phyloP scores from a whole-genome alignment of 1,139 yeast species.

The Protomyces gravidus region DNA sequence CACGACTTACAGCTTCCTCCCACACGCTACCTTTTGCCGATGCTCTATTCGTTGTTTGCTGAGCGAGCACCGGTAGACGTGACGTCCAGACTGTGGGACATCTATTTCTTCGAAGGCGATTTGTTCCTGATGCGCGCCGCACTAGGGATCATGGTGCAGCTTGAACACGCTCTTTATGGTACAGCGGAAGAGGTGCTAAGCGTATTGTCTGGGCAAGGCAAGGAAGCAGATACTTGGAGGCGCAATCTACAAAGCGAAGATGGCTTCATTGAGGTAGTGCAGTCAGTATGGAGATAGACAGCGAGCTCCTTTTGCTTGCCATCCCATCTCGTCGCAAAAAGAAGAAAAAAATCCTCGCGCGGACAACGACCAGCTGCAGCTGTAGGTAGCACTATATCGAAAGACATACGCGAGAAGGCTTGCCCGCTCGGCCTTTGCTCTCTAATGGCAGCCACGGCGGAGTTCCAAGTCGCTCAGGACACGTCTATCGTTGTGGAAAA shows the following conservation, averaged over 20 bases:
- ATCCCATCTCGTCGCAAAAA: neutral
- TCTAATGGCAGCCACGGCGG: neutral
- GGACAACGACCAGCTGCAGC: no score
- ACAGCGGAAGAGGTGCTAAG: conserved; percentile 47
- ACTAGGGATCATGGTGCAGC: conserved; percentile 49
- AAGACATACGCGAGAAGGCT: no score
- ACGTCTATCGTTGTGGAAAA: conserved; percentile 34
- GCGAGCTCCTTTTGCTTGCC: no score
- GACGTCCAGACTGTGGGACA: conserved; percentile 50
- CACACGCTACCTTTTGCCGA: conserved; percentile 42
- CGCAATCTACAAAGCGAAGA: conserved; percentile 14
- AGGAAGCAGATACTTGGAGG: conserved; percentile 15
- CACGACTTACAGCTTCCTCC: conserved; percentile 42
- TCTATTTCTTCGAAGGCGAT: conserved; percentile 60
- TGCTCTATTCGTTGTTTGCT: conserved; percentile 42
- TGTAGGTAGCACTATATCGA: no score
- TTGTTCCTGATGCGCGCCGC: conserved; percentile 49
- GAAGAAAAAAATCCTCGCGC: neutral
- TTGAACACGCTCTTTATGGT: conserved; percentile 55
- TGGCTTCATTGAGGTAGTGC: neutral
- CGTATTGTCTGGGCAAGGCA: conserved; percentile 34
- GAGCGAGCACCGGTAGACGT: conserved; percentile 42
- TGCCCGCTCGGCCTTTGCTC: no score
- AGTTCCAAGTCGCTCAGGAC: neutral
- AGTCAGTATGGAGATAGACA: neutral